phyloP scores from a whole-genome alignment of 2,329 filamentous ascomycete genomes.

The Exophiala sp. region DNA sequence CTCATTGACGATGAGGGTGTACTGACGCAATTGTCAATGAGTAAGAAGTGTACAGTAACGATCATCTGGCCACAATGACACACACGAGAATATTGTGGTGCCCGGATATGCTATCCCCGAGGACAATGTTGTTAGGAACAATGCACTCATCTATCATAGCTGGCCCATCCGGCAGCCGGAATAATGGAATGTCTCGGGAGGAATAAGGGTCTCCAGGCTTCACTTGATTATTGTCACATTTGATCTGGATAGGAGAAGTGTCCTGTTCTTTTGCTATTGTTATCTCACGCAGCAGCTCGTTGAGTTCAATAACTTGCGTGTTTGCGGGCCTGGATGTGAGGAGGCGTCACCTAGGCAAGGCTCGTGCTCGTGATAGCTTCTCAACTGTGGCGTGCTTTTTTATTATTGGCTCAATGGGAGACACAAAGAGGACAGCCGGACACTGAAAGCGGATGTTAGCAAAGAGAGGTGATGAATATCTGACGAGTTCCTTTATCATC shows the following conservation, averaged over 20 bases:
- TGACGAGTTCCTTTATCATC: not conserved
- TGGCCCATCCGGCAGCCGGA: not conserved
- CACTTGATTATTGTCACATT: not conserved
- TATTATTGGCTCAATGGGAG: not conserved
- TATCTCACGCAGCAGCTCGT: not conserved
- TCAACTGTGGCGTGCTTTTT: slow-evolving; percentile 14
- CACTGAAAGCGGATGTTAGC: not conserved
- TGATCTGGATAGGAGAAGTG: slow-evolving; percentile 4
- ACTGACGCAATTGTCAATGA: too few relatives aligned
- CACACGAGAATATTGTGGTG: not conserved
- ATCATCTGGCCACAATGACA: too few relatives aligned
- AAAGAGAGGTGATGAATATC: not conserved
- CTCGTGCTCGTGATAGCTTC: slow-evolving; percentile 9
- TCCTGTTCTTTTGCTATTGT: not conserved
- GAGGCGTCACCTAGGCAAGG: slow-evolving; percentile 18
- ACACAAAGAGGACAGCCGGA: not conserved
- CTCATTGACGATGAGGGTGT: too few relatives aligned
- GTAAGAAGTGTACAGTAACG: too few relatives aligned
- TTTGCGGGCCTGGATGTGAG: not conserved
- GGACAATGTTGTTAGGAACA: not conserved
- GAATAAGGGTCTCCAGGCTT: not conserved
- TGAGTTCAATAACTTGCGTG: slow-evolving; percentile 3
- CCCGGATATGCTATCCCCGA: not conserved
- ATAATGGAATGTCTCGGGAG: slow-evolving; percentile 2
- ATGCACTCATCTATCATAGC: not conserved